Evolutionary conservation across 2,329 filamentous ascomycete species (phyloP).

Genomic region (Pezicula carpinea): DNA sequence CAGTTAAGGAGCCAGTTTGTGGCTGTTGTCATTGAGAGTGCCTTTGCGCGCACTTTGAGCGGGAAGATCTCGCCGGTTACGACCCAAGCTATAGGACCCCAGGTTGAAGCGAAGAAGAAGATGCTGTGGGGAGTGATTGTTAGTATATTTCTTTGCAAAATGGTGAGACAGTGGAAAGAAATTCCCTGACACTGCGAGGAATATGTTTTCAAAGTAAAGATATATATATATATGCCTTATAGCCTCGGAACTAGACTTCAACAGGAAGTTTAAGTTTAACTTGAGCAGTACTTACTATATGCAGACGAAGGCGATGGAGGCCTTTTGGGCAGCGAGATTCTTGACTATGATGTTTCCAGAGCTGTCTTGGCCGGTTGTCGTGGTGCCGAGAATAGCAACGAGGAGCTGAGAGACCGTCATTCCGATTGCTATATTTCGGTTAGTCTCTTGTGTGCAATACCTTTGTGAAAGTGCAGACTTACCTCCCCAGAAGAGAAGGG

Average conservation of each 20-base stretch:
- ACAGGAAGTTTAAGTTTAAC: no score
- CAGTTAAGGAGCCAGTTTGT: conserved; percentile 71
- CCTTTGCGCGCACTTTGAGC: conserved; percentile 58
- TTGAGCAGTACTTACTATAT: conserved; percentile 39
- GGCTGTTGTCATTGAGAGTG: conserved; percentile 63
- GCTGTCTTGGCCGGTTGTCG: conserved; percentile 46
- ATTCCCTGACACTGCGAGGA: no score
- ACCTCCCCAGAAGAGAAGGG: conserved; percentile 54
- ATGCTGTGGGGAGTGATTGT: conserved; percentile 34
- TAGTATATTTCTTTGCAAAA: no score
- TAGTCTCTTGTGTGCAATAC: not conserved
- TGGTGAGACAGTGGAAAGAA: no score
- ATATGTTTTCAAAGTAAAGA: no score
- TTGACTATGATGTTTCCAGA: conserved; percentile 46
- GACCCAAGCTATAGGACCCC: conserved; percentile 55
- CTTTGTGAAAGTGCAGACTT: conserved; percentile 7
- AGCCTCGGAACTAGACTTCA: no score
- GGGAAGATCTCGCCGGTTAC: conserved; percentile 60
- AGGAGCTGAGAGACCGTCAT: conserved; percentile 61
- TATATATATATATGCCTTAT: no score
- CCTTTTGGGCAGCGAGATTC: conserved; percentile 48
- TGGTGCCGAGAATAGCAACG: conserved; percentile 53
- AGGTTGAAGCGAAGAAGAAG: conserved; percentile 70
- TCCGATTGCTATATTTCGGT: conserved; percentile 42
- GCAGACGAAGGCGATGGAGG: conserved; percentile 58